Conservation (phyloP, 2,329 filamentous ascomycete genomes). For the Fusarium oxysporum region DNA sequence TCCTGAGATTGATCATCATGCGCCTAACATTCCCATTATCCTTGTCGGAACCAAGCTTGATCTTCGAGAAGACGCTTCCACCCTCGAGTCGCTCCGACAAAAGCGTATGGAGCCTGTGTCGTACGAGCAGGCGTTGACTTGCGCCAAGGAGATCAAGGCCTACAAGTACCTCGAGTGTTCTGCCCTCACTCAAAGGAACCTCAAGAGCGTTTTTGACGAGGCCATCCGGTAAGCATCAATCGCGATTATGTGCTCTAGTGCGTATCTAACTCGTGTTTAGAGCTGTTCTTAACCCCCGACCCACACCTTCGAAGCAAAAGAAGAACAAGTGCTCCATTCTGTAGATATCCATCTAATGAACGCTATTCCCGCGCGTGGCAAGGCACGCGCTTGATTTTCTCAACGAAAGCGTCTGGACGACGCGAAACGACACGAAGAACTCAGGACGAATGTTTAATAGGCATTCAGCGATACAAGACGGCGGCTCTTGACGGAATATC, state of each 20-base stretch:
- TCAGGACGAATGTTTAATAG: constrained; percentile 38
- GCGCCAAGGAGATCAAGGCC: constrained; percentile 93
- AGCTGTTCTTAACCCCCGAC: constrained; percentile 77
- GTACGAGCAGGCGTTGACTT: constrained; percentile 89
- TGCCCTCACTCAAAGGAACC: constrained; percentile 92
- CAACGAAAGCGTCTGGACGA: constrained; percentile 40
- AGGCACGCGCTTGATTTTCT: constrained; percentile 31
- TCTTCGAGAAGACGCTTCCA: constrained; percentile 87
- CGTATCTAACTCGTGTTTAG: constrained; percentile 57
- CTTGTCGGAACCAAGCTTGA: constrained; percentile 97
- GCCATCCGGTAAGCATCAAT: constrained; percentile 84
- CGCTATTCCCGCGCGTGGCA: constrained; percentile 10
- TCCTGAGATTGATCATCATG: constrained; percentile 97
- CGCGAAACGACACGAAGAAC: constrained; percentile 42
- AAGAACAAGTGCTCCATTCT: constrained; percentile 77
- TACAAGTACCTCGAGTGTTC: constrained; percentile 99
- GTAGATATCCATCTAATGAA: constrained; percentile 55
- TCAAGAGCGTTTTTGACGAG: constrained; percentile 99
- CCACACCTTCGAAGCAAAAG: constrained; percentile 66
- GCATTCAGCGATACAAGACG: constrained; percentile 45
- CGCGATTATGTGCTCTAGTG: constrained; percentile 18
- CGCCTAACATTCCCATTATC: constrained; percentile 94
- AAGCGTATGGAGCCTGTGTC: constrained; percentile 98
- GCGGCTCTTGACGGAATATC: constrained; percentile 42
- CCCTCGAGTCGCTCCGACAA: constrained; percentile 82